Evolutionary conservation across 768 basidiomycete species (phyloP), one percentile per base, ranked within the genome.

Genomic region (Coprinopsis cinerea): DNA sequence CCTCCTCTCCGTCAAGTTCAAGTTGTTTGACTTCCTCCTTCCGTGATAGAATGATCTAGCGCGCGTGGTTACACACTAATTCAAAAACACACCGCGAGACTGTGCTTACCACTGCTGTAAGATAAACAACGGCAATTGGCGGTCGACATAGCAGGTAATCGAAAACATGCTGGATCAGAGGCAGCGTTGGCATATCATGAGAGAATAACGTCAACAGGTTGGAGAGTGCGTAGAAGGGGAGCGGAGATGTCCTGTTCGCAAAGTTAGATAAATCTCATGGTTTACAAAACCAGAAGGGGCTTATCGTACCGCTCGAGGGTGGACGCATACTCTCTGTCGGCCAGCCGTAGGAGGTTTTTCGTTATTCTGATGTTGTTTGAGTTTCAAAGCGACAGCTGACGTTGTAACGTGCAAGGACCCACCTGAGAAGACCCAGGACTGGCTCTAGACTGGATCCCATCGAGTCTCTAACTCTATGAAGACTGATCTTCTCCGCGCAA

Each of bases 201-300:
- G 93, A 83, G 68, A 97, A 92, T 25, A 95, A 76, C 0, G 92
- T 95, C 27, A 97, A 72, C 26, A 96, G 79, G 67, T 92, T 89
- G 3, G 92, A 89, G 15, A 97, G 77, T 0, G 92, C 89, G 61
- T 86, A 90, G 61, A 92, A 95, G 0, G 93, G 93, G 1, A 94
- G 72, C 0, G 88, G 88, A 0, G 88, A 79, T 23, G 75, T 78
- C 46, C 86, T 90, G 20, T 40, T n/a, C n/a, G n/a, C n/a, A n/a
- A 39, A 53, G 34, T 27, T 35, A 28, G 32, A 32, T 55, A 20
- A 48, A 45, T 42, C 3, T 44, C 11, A 47, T 32, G 14, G 14
- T 14, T 25, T n/a, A 20, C 44, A 23, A 43, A 11, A 41, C 37
- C 15, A 11, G 44, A 17, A 28, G 40, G 39, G 34, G 9, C 13